Percentiles rank a stretch among this genome's conserved stretches.
phyloP scores from a whole-genome alignment of 768 basidiomycete genomes.

The Sporobolomyces pararoseus region DNA sequence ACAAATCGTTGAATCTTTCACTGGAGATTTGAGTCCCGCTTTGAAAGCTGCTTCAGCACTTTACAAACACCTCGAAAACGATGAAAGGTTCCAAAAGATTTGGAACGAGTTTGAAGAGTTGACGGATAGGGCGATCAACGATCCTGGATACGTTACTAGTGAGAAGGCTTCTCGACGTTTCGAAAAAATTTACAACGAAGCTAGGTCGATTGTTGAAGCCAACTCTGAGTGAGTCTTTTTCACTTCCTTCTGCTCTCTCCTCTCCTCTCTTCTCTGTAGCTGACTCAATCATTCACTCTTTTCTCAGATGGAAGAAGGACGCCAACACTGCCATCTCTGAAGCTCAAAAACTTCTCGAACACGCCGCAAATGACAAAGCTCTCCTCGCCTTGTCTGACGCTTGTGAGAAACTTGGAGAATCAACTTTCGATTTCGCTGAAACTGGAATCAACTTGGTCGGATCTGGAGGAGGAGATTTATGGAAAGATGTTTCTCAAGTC shows the following conservation, averaged over 20 bases:
- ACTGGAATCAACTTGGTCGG: conserved; percentile 48
- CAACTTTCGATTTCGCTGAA: conserved; percentile 48
- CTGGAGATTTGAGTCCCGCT: conserved; percentile 49
- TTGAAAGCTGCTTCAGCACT: conserved; percentile 47
- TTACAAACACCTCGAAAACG: conserved; percentile 49
- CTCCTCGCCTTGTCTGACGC: conserved; percentile 49
- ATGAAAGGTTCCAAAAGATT: conserved; percentile 49
- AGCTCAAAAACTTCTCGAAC: conserved; percentile 34
- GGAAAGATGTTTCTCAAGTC: conserved; percentile 51
- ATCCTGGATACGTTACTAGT: conserved; percentile 50
- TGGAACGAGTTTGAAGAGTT: conserved; percentile 47
- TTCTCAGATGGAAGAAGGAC: conserved; percentile 44
- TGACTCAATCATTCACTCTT: background rate
- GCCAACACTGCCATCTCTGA: conserved; percentile 48
- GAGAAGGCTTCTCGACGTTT: conserved; percentile 50
- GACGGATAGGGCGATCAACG: conserved; percentile 49
- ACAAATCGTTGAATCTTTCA: conserved; percentile 50
- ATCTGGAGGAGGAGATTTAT: conserved; percentile 49
- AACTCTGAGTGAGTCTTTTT: conserved; percentile 44
- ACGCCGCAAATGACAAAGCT: conserved; percentile 47
- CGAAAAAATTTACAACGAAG: conserved; percentile 50
- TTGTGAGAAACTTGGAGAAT: conserved; percentile 49
- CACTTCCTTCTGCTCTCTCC: background rate
- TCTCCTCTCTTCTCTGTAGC: background rate
- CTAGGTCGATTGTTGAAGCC: conserved; percentile 48